A percentile compares a stretch with the other conserved stretches of the same genome.
Evolutionary conservation across 2,329 filamentous ascomycete species (phyloP).

Genomic region (Penicillium sp.): DNA sequence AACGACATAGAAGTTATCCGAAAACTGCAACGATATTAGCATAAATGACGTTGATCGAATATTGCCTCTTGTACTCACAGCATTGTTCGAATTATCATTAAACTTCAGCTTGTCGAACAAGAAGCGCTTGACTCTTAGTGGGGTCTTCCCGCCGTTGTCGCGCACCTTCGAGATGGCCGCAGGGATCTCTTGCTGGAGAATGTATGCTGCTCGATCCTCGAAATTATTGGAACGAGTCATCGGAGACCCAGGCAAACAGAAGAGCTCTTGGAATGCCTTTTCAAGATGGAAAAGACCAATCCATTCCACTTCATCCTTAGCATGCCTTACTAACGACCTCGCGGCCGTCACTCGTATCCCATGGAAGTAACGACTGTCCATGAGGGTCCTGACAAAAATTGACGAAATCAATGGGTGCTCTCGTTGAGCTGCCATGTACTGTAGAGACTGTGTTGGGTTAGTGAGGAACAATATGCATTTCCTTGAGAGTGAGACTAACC

Average conservation of each 20-base stretch:
- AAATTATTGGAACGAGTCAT: slow-evolving; percentile 93
- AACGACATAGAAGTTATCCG: slow-evolving; percentile 87
- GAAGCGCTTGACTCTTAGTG: slow-evolving; percentile 77
- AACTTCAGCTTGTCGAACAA: slow-evolving; percentile 87
- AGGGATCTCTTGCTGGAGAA: slow-evolving; percentile 82
- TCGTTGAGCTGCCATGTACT: slow-evolving; percentile 70
- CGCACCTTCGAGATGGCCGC: slow-evolving; percentile 78
- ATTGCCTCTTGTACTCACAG: slow-evolving; percentile 39
- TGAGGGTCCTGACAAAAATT: slow-evolving; percentile 83
- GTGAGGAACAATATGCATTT: neutral
- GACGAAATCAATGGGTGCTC: slow-evolving; percentile 84
- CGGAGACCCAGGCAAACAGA: slow-evolving; percentile 76
- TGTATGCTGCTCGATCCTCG: slow-evolving; percentile 80
- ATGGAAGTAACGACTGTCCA: slow-evolving; percentile 91
- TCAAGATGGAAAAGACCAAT: slow-evolving; percentile 83
- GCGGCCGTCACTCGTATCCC: slow-evolving; percentile 88
- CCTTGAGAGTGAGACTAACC: slow-evolving; percentile 37
- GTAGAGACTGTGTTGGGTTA: slow-evolving; percentile 60
- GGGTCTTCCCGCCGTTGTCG: slow-evolving; percentile 75
- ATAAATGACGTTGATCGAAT: neutral
- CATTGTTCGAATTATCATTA: slow-evolving; percentile 92
- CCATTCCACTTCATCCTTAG: slow-evolving; percentile 71
- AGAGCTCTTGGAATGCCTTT: slow-evolving; percentile 84
- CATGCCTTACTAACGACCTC: slow-evolving; percentile 75
- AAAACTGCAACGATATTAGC: slow-evolving; percentile 60